phyloP scores from a whole-genome alignment of 192 early-diverging fungal species.

The Pecoramyces ruminantium region DNA sequence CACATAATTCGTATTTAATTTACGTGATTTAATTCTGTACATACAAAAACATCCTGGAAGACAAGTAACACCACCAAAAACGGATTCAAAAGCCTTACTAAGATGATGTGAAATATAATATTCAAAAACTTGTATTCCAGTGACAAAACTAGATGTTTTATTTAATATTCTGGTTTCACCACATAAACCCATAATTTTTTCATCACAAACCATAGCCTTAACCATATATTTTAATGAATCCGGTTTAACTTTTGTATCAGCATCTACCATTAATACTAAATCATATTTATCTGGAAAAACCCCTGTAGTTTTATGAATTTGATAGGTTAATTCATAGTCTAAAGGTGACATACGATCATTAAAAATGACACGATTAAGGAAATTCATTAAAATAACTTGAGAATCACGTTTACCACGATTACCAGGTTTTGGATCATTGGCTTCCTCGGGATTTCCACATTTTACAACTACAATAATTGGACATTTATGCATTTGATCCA shows the following conservation, averaged over 20 bases:
- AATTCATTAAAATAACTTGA: conserved; percentile 33
- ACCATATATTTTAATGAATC: conserved; percentile 62
- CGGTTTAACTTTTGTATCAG: conserved; percentile 55
- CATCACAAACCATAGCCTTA: conserved; percentile 69
- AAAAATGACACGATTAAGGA: conserved; percentile 72
- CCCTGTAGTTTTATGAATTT: conserved; percentile 58
- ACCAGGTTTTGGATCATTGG: conserved; percentile 71
- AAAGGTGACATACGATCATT: conserved; percentile 78
- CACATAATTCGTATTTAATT: conserved; percentile 29
- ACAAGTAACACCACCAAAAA: conserved; percentile 97
- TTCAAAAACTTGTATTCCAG: conserved; percentile 89
- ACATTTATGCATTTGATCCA: conserved; percentile 59
- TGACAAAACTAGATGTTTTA: conserved; percentile 67
- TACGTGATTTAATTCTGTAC: conserved; percentile 75
- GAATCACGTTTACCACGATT: conserved; percentile 99
- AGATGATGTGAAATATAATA: conserved; percentile 97
- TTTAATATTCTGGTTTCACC: conserved; percentile 93
- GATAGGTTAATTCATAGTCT: conserved; percentile 76
- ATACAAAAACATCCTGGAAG: conserved; percentile 89
- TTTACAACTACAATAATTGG: conserved; percentile 91
- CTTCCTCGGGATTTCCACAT: conserved; percentile 48
- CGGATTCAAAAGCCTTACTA: conserved; percentile 81
- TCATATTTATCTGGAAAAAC: conserved; percentile 63
- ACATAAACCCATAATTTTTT: conserved; percentile 77
- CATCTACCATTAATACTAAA: conserved; percentile 57